Conservation (phyloP, 1,284 basidiomycete genomes). For the Malassezia psittaci region DNA sequence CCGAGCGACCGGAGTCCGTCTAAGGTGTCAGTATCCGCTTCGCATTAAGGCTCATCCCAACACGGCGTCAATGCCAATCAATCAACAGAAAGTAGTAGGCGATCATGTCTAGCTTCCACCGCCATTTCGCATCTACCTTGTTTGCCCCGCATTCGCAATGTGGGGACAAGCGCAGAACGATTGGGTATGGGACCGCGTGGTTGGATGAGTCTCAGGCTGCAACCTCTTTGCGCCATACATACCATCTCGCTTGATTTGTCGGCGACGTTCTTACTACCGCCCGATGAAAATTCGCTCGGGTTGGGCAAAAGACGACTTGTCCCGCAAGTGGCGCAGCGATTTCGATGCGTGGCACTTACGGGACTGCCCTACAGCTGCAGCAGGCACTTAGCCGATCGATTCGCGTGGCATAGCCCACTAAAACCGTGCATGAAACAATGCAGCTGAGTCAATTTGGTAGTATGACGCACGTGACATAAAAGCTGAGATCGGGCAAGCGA, state of each 20-base stretch:
- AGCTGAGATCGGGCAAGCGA: background rate
- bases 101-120: too few relatives aligned
- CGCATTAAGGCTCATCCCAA: too few relatives aligned
- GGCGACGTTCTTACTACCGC: background rate
- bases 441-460: too few relatives aligned
- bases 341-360: background rate
- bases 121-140: too few relatives aligned
- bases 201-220: background rate
- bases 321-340: background rate
- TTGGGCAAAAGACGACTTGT: background rate
- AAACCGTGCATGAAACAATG: too few relatives aligned
- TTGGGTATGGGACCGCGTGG: background rate
- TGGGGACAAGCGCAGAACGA: too few relatives aligned
- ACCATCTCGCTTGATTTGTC: constrained; percentile 3
- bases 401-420: too few relatives aligned
- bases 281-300: background rate
- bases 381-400: background rate
- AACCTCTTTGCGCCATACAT: background rate
- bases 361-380: background rate
- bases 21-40: too few relatives aligned
- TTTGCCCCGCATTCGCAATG: too few relatives aligned
- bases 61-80: too few relatives aligned
- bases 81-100: too few relatives aligned
- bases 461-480: background rate
- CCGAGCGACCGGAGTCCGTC: too few relatives aligned